Percentiles rank a stretch among this genome's conserved stretches.
Conservation (phyloP, 352 stramenopile species). For the Phytophthora aleatoria region DNA sequence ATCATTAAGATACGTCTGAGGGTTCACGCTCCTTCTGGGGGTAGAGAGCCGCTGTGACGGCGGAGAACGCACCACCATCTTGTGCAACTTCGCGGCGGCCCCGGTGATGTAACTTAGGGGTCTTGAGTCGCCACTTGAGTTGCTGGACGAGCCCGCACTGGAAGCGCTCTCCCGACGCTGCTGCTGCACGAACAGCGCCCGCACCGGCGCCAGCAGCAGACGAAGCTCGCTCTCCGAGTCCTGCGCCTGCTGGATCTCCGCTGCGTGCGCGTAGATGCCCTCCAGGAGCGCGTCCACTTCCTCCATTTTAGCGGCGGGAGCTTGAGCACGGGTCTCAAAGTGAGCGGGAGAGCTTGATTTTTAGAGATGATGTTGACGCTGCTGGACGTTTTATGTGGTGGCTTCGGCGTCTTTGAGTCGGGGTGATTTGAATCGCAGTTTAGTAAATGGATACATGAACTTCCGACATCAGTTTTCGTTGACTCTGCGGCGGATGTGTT, state of each 20-base stretch:
- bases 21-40: constrained; percentile 20
- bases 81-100: constrained; percentile 44
- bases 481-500: no score
- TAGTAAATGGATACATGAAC: no score
- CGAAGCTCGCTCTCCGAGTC: constrained; percentile 49
- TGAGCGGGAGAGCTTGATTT: no score
- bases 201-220: constrained; percentile 59
- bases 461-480: no score
- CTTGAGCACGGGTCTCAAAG: no score
- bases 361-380: no score
- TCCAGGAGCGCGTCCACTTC: constrained; percentile 70
- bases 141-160: constrained; percentile 29
- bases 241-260: constrained; percentile 36
- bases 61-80: constrained; percentile 33
- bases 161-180: constrained; percentile 12
- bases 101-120: constrained; percentile 37
- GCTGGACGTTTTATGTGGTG: no score
- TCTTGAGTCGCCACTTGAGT: constrained; percentile 14
- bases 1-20: constrained; percentile 43
- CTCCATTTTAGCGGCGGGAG: constrained; percentile 35
- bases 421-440: no score
- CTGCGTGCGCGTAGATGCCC: constrained; percentile 47
- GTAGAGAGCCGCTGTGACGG: constrained; percentile 15
- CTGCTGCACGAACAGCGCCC: constrained; percentile 42
- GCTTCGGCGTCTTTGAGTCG: no score